Percentiles rank a stretch among this genome's conserved stretches.
Evolutionary conservation across 2,329 filamentous ascomycete species (phyloP).

Genomic region (Cylindrodendrum hubeiense): DNA sequence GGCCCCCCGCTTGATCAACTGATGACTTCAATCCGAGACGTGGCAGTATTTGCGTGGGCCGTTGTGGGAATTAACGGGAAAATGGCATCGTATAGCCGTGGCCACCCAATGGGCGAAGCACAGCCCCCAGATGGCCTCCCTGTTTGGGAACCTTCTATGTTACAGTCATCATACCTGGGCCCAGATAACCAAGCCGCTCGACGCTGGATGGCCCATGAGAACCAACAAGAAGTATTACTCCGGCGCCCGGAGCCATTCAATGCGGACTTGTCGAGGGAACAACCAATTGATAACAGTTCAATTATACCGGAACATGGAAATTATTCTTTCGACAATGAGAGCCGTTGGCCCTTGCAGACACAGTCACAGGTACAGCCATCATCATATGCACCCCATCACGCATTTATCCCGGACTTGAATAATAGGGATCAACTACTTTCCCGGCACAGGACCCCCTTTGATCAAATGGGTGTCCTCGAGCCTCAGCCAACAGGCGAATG

Average conservation of each 20-base stretch:
- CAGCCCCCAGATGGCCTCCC: conserved; percentile 59
- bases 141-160: conserved; percentile 40
- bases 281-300: background rate
- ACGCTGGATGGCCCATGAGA: conserved; percentile 33
- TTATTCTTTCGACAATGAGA: conserved; percentile 4
- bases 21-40: conserved; percentile 85
- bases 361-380: background rate
- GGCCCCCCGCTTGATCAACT: conserved; percentile 73
- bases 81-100: conserved; percentile 72
- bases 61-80: conserved; percentile 84
- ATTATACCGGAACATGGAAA: background rate
- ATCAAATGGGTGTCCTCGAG: background rate
- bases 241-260: conserved; percentile 5
- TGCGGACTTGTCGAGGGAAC: background rate
- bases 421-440: background rate
- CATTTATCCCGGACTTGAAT: background rate
- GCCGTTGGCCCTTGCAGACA: background rate
- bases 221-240: conserved; percentile 15
- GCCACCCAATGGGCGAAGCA: conserved; percentile 72
- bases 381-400: background rate
- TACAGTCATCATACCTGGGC: conserved; percentile 33
- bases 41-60: conserved; percentile 90
- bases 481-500: background rate
- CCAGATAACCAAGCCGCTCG: conserved; percentile 42
- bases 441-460: background rate